Evolutionary conservation across 192 early-diverging fungal genomes (phyloP).

Genomic region (Coemansia sp.): DNA sequence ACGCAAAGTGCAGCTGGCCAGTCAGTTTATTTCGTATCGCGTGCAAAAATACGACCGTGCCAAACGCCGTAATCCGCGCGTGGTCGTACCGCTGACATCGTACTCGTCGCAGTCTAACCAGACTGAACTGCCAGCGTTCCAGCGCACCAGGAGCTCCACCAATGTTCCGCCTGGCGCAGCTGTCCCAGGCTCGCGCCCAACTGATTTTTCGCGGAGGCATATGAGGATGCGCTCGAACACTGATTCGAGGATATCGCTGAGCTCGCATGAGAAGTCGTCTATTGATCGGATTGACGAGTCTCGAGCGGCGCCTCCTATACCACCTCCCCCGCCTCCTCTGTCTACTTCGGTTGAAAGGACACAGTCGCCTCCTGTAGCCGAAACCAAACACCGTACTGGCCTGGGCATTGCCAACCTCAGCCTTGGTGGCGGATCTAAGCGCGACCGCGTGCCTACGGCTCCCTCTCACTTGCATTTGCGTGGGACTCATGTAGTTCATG

Average conservation of each 20-base stretch:
- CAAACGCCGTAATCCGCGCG: slow-evolving; percentile 1
- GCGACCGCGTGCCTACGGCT: background rate
- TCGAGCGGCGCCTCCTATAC: background rate
- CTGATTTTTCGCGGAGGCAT: slow-evolving; percentile 7
- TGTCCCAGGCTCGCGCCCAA: background rate
- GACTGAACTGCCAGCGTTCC: slow-evolving; percentile 41
- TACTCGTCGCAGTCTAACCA: slow-evolving; percentile 39
- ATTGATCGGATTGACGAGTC: background rate
- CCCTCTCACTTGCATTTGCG: background rate
- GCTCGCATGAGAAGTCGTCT: slow-evolving; percentile 16
- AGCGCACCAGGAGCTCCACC: slow-evolving; percentile 28
- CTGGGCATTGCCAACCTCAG: slow-evolving; percentile 21
- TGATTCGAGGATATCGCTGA: slow-evolving; percentile 35
- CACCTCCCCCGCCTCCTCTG: background rate
- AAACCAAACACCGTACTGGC: background rate
- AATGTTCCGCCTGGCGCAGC: slow-evolving; percentile 4
- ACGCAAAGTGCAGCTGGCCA: slow-evolving; percentile 73
- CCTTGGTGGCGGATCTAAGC: slow-evolving; percentile 1
- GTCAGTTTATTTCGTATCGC: slow-evolving; percentile 80
- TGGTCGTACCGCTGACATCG: slow-evolving; percentile 19
- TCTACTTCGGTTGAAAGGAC: too few species aligned
- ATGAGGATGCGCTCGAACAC: slow-evolving; percentile 43
- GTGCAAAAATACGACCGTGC: slow-evolving; percentile 63
- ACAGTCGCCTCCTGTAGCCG: background rate
- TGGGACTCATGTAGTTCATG: background rate